Percentiles rank a stretch among this genome's conserved stretches.
These are phyloP conservation scores for Monilinia laxa DNA, from an alignment of 2,329 filamentous ascomycete genomes.

Conservation along the genomic window DNA sequence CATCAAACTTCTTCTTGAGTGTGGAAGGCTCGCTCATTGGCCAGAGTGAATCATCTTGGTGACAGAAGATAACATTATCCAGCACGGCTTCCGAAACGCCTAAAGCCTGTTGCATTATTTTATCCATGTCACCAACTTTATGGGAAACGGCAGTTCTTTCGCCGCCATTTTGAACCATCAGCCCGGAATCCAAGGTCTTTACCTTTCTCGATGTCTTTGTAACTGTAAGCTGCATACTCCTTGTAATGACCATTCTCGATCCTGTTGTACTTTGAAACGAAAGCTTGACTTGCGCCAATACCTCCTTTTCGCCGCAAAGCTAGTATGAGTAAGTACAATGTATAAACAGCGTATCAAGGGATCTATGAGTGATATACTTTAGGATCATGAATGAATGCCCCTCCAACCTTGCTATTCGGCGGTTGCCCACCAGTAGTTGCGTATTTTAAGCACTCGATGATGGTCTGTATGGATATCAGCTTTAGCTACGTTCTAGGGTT, in stretches of 20 bases:
- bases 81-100: slow-evolving; percentile 89
- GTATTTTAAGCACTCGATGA: slow-evolving; percentile 98
- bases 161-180: slow-evolving; percentile 74
- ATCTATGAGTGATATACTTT: slow-evolving; percentile 52
- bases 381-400: slow-evolving; percentile 97
- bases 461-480: slow-evolving; percentile 56
- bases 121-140: slow-evolving; percentile 76
- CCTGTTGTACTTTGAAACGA: slow-evolving; percentile 79
- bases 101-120: slow-evolving; percentile 79
- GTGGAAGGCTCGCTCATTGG: slow-evolving; percentile 84
- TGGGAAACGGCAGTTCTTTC: slow-evolving; percentile 78
- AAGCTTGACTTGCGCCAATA: slow-evolving; percentile 87
- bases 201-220: slow-evolving; percentile 69
- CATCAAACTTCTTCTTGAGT: slow-evolving; percentile 92
- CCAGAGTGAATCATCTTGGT: slow-evolving; percentile 97
- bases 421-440: slow-evolving; percentile 92
- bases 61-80: slow-evolving; percentile 96
- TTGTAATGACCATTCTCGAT: slow-evolving; percentile 76
- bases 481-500: slow-evolving; percentile 20
- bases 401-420: slow-evolving; percentile 81
- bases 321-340: slow-evolving; percentile 40
- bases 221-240: slow-evolving; percentile 81
- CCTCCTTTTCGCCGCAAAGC: slow-evolving; percentile 81
- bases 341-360: not conserved
- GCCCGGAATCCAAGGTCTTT: slow-evolving; percentile 80